A percentile compares a stretch with the other conserved stretches of the same genome.
These are phyloP conservation scores for Ceratocystis destructans DNA, from an alignment of 2,329 filamentous ascomycete genomes.

Conservation along the genomic window DNA sequence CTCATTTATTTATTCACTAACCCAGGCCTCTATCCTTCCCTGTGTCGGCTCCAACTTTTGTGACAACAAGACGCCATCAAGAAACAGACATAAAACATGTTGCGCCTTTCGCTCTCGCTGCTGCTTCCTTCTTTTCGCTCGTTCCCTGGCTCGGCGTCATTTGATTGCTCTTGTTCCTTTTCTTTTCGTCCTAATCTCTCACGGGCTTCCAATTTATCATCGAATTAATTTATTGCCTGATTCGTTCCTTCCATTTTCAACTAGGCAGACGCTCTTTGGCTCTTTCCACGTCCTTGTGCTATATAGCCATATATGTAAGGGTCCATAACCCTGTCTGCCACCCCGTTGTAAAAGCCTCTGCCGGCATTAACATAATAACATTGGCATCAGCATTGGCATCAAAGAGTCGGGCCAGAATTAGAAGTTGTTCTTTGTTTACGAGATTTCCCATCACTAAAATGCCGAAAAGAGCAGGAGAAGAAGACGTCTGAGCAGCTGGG, in stretches of 20 bases:
- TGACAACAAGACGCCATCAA: not conserved
- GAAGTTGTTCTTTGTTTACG: not conserved
- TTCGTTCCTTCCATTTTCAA: too few relatives aligned
- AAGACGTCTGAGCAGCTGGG: not conserved
- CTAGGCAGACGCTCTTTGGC: not conserved
- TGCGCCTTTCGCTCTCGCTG: not conserved
- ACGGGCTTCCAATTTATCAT: not conserved
- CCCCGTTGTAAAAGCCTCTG: not conserved
- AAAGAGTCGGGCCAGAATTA: not conserved
- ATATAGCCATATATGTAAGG: not conserved
- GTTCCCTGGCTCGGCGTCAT: not conserved
- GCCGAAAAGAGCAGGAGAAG: too few relatives aligned
- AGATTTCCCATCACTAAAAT: not conserved
- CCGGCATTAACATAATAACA: not conserved
- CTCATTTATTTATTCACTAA: not conserved
- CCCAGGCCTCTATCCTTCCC: not conserved
- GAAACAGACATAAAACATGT: conserved; percentile 3
- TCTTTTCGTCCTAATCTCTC: not conserved
- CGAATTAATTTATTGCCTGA: not conserved
- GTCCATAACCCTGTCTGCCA: not conserved
- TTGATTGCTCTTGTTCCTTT: not conserved
- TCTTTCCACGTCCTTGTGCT: not conserved
- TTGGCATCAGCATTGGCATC: not conserved
- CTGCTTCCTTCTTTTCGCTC: not conserved
- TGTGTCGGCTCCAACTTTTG: not conserved